phyloP scores from a whole-genome alignment of 345 rosid genomes.

The Eucalyptus marginata region DNA sequence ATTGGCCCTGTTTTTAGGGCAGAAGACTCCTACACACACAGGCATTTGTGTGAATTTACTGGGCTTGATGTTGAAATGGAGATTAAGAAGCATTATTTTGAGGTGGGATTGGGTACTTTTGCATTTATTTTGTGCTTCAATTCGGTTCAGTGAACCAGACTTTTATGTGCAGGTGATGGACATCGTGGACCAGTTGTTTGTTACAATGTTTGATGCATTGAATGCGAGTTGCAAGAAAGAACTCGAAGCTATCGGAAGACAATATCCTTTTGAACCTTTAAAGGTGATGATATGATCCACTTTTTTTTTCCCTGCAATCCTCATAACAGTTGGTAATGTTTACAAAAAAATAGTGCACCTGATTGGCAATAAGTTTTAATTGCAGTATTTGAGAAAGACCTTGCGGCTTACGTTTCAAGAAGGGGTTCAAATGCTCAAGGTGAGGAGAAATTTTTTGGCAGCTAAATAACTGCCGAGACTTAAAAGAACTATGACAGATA shows the following conservation, averaged over 20 bases:
- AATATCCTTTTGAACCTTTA: slow-evolving; percentile 73
- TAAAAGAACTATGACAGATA: not conserved
- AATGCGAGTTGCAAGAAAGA: slow-evolving; percentile 55
- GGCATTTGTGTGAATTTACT: slow-evolving; percentile 79
- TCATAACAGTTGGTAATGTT: not conserved
- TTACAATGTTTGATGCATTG: slow-evolving; percentile 50
- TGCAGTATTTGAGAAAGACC: slow-evolving; percentile 71
- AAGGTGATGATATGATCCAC: slow-evolving; percentile 30
- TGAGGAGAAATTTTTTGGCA: not conserved
- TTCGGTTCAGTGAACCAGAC: not conserved
- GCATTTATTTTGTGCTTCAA: not conserved
- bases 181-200: slow-evolving; percentile 56
- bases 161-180: slow-evolving; percentile 57
- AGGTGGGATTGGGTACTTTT: slow-evolving; percentile 23
- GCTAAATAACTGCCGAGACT: not conserved
- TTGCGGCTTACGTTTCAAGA: slow-evolving; percentile 64
- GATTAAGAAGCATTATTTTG: slow-evolving; percentile 59
- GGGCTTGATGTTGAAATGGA: slow-evolving; percentile 96
- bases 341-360: not conserved
- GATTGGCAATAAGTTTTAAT: not conserved
- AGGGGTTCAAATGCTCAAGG: slow-evolving; percentile 88
- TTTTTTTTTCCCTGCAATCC: not conserved
- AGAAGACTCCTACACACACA: slow-evolving; percentile 78
- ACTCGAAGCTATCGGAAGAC: slow-evolving; percentile 62
- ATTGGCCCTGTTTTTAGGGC: slow-evolving; percentile 85